Evolutionary conservation across 495 filamentous ascomycete genomes (phyloP).

Genomic region (Umbilicaria muhlenbergii): DNA sequence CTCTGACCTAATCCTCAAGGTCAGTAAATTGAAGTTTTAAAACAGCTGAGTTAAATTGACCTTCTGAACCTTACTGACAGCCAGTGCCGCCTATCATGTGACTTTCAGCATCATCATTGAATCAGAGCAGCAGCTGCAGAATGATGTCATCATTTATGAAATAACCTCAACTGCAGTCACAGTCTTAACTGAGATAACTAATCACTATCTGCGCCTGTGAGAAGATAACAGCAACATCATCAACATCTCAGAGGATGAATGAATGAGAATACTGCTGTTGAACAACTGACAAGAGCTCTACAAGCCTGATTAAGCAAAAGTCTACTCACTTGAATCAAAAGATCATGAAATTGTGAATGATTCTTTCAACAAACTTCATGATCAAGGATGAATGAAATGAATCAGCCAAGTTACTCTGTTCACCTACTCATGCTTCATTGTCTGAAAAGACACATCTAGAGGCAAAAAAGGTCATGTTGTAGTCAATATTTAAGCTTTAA

Average conservation of each 20-base stretch:
- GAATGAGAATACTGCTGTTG: neutral
- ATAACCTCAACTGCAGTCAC: too few relatives aligned
- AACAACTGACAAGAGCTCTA: neutral
- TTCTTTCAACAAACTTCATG: constrained; percentile 3
- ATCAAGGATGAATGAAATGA: neutral
- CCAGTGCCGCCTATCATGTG: too few relatives aligned
- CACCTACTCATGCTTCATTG: constrained; percentile 1
- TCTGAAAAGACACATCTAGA: neutral
- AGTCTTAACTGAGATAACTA: too few relatives aligned
- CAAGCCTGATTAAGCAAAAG: neutral
- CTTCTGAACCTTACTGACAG: too few relatives aligned
- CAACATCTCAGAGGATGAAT: neutral
- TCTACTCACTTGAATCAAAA: constrained; percentile 1
- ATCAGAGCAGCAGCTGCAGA: too few relatives aligned
- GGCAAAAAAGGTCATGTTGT: constrained; percentile 3
- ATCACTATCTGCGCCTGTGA: too few relatives aligned
- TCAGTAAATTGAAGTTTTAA: too few relatives aligned
- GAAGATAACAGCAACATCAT: too few relatives aligned
- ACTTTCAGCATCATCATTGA: too few relatives aligned
- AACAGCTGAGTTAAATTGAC: too few relatives aligned
- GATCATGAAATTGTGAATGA: constrained; percentile 3
- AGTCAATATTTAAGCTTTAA: constrained; percentile 5
- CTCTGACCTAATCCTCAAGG: too few relatives aligned
- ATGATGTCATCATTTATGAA: too few relatives aligned
- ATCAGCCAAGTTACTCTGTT: neutral